Conservation (phyloP, 257 asterid genomes). For the Solanum acaule region DNA sequence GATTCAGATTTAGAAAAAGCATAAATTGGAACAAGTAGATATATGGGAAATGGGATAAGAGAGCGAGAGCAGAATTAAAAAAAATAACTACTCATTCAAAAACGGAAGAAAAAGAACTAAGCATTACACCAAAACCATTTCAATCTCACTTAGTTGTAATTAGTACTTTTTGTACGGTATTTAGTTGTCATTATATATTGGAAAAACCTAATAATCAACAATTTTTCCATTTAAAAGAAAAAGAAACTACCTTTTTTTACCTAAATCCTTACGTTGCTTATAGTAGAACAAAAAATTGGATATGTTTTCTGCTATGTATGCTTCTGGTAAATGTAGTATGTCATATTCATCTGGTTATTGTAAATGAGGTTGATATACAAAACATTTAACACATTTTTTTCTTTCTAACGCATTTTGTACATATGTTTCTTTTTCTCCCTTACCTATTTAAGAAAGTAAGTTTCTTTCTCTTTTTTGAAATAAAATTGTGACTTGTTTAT, state of each 20-base stretch:
- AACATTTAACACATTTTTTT: neutral
- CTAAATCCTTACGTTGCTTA: neutral
- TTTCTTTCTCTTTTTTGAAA: neutral
- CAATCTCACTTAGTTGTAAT: neutral
- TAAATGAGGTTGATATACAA: neutral
- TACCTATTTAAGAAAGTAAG: neutral
- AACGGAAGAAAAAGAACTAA: neutral
- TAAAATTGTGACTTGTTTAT: neutral
- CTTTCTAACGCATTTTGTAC: neutral
- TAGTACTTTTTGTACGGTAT: neutral
- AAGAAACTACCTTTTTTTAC: neutral
- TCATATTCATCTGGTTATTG: neutral
- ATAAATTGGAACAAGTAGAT: neutral
- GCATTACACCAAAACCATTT: neutral
- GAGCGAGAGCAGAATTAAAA: neutral
- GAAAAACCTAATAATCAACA: neutral
- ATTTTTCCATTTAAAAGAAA: neutral
- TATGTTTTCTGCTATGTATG: neutral
- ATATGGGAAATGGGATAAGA: neutral
- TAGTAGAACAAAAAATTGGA: neutral
- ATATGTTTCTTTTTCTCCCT: neutral
- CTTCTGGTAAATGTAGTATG: neutral
- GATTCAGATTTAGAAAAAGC: neutral
- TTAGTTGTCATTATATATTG: neutral
- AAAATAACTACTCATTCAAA: neutral